Evolutionary conservation across 495 filamentous ascomycete species (phyloP), one percentile per base, ranked within the genome.

Genomic region (Aspergillus nidulans): DNA sequence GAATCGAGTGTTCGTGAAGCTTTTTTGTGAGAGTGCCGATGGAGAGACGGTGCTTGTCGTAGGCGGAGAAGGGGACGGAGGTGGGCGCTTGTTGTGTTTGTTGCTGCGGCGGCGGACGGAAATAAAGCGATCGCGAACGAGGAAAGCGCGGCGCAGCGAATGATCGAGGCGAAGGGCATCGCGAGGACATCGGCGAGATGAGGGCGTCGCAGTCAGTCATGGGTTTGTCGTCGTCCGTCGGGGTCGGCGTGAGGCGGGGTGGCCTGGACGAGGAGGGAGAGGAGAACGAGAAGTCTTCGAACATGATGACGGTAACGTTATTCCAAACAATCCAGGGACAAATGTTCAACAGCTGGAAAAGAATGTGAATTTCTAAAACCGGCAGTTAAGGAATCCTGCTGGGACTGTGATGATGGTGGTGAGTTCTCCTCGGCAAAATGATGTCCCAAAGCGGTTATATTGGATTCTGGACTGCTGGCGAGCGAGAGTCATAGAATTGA

Each of bases 211-310:
- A 24, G 28, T 49, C 47, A 6, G 47, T 25, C 47, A 49, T 49
- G 32, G 21, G 32, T n/a, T 19, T 23, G 32, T 76, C 73, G 26
- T 61, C 53, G 55, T 75, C 72, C 24, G 30, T 13, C 30, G 30
- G 6, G 15, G 30, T 34, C 30, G 71, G 44, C n/a, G 68, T 58
- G 15, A 70, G 55, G 19, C 68, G 69, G 44, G 64, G 19, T 0
- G 72, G 66, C 39, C 62, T 59, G 41, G 59, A 53, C 36, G 71
- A 74, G 4, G 73, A 72, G 3, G 73, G 66, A 43, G 73, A 72
- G 18, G 73, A 66, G 54, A 77, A 77, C 38, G 74, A 74, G 61
- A 77, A 77, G 60, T 77, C 66, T 58, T 77, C 72, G 62, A 77
- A 77, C 74, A 77, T 77, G 57, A 9, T 23, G 12, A 20, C 26